Base-by-base conservation (phyloP, 2,329 filamentous ascomycete species). In the Pestalotiopsis sp. region DNA sequence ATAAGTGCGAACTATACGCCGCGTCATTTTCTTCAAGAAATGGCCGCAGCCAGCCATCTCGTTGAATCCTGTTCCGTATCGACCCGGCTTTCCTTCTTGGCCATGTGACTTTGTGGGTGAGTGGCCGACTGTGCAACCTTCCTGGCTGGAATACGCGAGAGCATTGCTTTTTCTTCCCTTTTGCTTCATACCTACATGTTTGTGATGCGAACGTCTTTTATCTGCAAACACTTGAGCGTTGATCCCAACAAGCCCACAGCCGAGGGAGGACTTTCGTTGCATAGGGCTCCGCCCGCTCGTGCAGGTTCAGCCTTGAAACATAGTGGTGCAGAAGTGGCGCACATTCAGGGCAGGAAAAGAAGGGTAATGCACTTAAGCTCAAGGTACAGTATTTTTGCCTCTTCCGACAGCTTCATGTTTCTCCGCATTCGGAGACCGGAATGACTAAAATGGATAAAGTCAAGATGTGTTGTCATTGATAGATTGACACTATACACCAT, bases 401-500 rank as follows among this genome's bases (percentile, higher is more conserved):
- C 17, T 20, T 20, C 20, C 17, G 17, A n/a, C 14, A n/a, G 45
- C 45, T 52, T 9, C 20, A 20, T 5, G 20, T 52, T 49, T 52
- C 17, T 52, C 20, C 49, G 49, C 17, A 60, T 7, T 60, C 14
- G 57, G 25, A 36, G 23, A n/a, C 17, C 23, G 23, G 23, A 27
- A 27, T 14, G 11, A 13, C 11, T 25, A 9, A 59, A 17, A n/a
- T 49, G 14, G 2, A 2, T 13, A 17, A 45, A 49, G 4, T 23
- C 25, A 13, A 27, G 13, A 59, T 17, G 23, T 27, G 25, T 58
- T 58, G 52, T 27, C 14, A 23, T 27, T 23, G 23, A 31, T 31
- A 20, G 9, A 12, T 6, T 23, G 20, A 59, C 23, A 12, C 17
- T 39, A 67, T 68, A 23, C 63, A 69, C 72, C 72, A 62, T 77